Conservation (phyloP, 345 rosid species). For the Aegle marmelos region DNA sequence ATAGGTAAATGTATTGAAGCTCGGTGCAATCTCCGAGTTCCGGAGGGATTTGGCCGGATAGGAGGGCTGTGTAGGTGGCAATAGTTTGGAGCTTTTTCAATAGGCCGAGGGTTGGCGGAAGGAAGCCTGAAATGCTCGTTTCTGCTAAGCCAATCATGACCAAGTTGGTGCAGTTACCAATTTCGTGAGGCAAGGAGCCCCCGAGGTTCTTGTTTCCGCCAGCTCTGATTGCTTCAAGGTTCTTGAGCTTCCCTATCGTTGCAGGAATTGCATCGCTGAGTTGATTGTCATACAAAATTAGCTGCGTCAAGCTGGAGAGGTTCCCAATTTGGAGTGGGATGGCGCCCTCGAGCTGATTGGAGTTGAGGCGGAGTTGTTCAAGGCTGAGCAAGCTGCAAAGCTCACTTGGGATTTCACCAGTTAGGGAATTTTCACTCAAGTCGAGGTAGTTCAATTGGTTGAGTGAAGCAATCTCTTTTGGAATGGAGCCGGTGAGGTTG, state of each 20-base stretch:
- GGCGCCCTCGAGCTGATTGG: constrained; percentile 61
- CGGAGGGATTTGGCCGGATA: constrained; percentile 75
- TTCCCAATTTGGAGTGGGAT: constrained; percentile 63
- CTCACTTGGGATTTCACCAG: constrained; percentile 65
- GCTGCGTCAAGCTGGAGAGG: constrained; percentile 45
- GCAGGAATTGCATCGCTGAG: constrained; percentile 61
- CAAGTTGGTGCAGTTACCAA: constrained; percentile 69
- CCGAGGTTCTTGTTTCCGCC: constrained; percentile 85
- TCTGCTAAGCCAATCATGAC: constrained; percentile 72
- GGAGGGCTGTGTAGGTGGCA: constrained; percentile 67
- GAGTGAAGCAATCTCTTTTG: constrained; percentile 45
- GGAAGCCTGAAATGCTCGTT: constrained; percentile 77
- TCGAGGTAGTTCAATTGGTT: constrained; percentile 37
- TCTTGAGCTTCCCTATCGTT: constrained; percentile 53
- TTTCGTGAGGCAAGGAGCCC: constrained; percentile 65
- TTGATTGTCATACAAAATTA: constrained; percentile 64
- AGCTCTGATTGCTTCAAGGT: constrained; percentile 58
- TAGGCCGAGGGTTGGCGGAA: constrained; percentile 66
- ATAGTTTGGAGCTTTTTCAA: constrained; percentile 67
- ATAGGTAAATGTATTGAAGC: constrained; percentile 69
- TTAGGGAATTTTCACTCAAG: constrained; percentile 66
- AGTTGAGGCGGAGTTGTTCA: constrained; percentile 53
- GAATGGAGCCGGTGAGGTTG: constrained; percentile 74
- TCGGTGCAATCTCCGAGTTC: constrained; percentile 74
- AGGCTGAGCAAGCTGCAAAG: constrained; percentile 52